These are phyloP conservation scores for Penicillium arizonense DNA, from an alignment of 495 filamentous ascomycete species.

Conservation along the genomic window DNA sequence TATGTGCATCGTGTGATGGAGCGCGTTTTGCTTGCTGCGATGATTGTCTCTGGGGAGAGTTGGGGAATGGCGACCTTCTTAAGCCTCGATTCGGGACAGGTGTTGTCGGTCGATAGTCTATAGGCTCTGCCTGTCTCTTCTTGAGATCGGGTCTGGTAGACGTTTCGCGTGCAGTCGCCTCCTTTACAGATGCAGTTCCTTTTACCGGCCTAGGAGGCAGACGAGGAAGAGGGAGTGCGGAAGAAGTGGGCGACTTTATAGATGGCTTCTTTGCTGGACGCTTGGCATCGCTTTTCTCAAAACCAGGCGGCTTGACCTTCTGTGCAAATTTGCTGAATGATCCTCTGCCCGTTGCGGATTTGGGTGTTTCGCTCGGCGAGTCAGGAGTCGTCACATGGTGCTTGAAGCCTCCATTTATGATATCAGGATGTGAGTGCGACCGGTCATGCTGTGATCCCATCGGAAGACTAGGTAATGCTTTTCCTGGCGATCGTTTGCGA, in stretches of 20 bases:
- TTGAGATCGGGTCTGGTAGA: slow-evolving; percentile 9
- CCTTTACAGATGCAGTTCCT: slow-evolving; percentile 21
- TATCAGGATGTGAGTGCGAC: slow-evolving; percentile 1
- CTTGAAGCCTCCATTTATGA: not conserved
- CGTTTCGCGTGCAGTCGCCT: slow-evolving; percentile 17
- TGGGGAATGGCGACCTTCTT: slow-evolving; percentile 40
- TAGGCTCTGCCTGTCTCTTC: slow-evolving; percentile 10
- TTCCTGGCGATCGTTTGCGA: not conserved
- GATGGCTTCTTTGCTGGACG: slow-evolving; percentile 20
- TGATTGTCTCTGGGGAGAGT: slow-evolving; percentile 19
- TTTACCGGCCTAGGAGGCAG: slow-evolving; percentile 16
- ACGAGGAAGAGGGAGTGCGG: slow-evolving; percentile 4
- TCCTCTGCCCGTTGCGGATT: slow-evolving; percentile 22
- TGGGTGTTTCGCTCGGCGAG: slow-evolving; percentile 11
- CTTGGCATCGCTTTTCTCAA: slow-evolving; percentile 31
- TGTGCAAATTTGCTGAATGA: slow-evolving; percentile 37
- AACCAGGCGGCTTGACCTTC: slow-evolving; percentile 26
- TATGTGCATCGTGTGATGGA: slow-evolving; percentile 22
- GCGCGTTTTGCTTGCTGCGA: slow-evolving; percentile 18
- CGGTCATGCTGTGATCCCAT: not conserved
- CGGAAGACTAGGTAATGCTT: not conserved
- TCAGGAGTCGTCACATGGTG: not conserved
- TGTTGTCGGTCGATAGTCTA: slow-evolving; percentile 13
- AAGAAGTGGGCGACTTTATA: slow-evolving; percentile 13
- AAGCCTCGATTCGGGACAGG: slow-evolving; percentile 36